Base-by-base conservation (phyloP, 768 basidiomycete species). In the Suillus ampliporus region DNA sequence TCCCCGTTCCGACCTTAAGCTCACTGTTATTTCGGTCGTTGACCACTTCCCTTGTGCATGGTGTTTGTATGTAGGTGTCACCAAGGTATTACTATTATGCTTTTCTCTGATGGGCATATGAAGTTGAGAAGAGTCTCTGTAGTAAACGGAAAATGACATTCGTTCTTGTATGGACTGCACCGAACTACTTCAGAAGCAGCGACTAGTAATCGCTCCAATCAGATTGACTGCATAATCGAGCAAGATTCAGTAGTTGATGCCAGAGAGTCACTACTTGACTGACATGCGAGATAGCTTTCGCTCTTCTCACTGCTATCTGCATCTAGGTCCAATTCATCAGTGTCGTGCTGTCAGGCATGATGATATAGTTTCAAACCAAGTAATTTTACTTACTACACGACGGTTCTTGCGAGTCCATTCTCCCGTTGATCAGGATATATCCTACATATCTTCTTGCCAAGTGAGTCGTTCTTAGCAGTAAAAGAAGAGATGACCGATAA, bases 381-480 rank as follows among this genome's bases (percentile, higher is more conserved):
- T 5, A 21, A 54, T 11, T 2, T 26, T 10, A 23, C 53, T 11
- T 54, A 54, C 37, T 23, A 37, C 35, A 38, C 53, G 1, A 26
- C 38, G 37, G 37, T 35, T 26, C 15, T 38, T 17, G 53, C 38
- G 35, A 54, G 53, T 38, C 15, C 15, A 35, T 38, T 23, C 8
- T 23, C 15, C 35, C 2, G 23, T 54, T 26, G 15, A 38, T 3
- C 21, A 3, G 23, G 15, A 38, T 38, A 46, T 74, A 74, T 66
- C 67, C 70, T 34, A 26, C 26, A 44, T 74, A 72, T 38, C 59
- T 74, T 2, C 74, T 74, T 66, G 61, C 73, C 14, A 74, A 74
- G 73, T 74, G 17, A 57, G 73, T 57, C 26, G 2, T 60, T 40
- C 10, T 4, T 11, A 26, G 43, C 2, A 21, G 5, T 35, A 38